Evolutionary conservation across 2,329 filamentous ascomycete species (phyloP), one percentile per base, ranked within the genome.

Genomic region (Anisogramma anomala): DNA sequence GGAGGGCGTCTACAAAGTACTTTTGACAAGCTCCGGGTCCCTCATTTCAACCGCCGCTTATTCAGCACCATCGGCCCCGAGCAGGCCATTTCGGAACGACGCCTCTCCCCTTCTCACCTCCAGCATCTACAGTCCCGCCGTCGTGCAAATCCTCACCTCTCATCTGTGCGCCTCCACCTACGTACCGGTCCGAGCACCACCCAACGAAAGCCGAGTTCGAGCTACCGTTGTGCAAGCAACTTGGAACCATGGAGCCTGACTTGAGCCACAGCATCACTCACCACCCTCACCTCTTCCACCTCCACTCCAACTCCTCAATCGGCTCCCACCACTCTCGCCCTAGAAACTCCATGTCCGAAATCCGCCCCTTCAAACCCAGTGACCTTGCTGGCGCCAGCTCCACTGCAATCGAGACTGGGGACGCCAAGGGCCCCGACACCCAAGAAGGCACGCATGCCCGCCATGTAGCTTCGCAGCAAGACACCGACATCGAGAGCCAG

Each of bases 401-500:
- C 49, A 71, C 68, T 6, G 65, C 60, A 43, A 56, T 71, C 36
- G 66, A 71, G 52, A 52, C 60, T 31, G 53, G 57, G 25, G 51
- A 57, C 5, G 49, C 52, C 13, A 46, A 53, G 4, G 61, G 64
- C 3, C 55, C 59, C 7, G 61, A 64, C 20, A 50, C 65, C 25
- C 37, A 22, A 4, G 38, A 41, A 5, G n/a, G n/a, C 31, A 57
- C 65, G 17, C 41, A 44, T 11, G 63, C 63, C 46, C 66, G 67
- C 38, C 67, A 71, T 13, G 35, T 50, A 5, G 58, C 35, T 17
- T 26, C 36, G 1, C 41, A 47, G 8, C 30, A 55, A 15, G 71
- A 75, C 38, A 61, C 74, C 33, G 72, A 76, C 38, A 61, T 74
- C 33, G 72, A 76, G 56, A 65, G 62, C 49, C 69, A 71, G 50